Conservation (phyloP, 192 early-diverging fungal genomes). For the Backusella circina region DNA sequence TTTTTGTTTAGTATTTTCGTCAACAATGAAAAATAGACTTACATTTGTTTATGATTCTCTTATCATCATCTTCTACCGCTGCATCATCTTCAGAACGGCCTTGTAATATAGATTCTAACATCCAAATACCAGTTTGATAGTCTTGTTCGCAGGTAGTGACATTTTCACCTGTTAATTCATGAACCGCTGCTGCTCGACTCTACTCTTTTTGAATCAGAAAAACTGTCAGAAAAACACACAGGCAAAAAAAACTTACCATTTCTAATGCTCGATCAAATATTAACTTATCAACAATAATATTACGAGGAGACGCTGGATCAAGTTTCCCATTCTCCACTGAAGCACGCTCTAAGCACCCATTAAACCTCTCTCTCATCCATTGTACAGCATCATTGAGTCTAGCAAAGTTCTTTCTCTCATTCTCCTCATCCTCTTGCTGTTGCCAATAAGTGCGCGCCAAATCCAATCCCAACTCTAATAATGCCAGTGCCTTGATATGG, state of each 20-base stretch:
- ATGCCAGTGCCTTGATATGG: conserved; percentile 62
- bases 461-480: conserved; percentile 57
- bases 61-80: conserved; percentile 52
- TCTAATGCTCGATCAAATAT: conserved; percentile 74
- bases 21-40: neutral
- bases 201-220: conserved; percentile 7
- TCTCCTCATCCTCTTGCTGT: conserved; percentile 23
- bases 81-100: conserved; percentile 37
- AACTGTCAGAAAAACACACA: neutral
- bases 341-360: conserved; percentile 85
- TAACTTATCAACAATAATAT: conserved; percentile 60
- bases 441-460: conserved; percentile 55
- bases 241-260: conserved; percentile 38
- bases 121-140: conserved; percentile 73
- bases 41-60: conserved; percentile 50
- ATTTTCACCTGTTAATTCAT: conserved; percentile 62
- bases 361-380: conserved; percentile 89
- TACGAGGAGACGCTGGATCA: conserved; percentile 17
- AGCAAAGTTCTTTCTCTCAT: conserved; percentile 37
- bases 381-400: conserved; percentile 66
- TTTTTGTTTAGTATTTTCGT: neutral
- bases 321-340: conserved; percentile 54
- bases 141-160: conserved; percentile 65
- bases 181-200: conserved; percentile 59
- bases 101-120: conserved; percentile 71